Conservation (phyloP, 495 filamentous ascomycete species). For the Aspergillus avenaceus region DNA sequence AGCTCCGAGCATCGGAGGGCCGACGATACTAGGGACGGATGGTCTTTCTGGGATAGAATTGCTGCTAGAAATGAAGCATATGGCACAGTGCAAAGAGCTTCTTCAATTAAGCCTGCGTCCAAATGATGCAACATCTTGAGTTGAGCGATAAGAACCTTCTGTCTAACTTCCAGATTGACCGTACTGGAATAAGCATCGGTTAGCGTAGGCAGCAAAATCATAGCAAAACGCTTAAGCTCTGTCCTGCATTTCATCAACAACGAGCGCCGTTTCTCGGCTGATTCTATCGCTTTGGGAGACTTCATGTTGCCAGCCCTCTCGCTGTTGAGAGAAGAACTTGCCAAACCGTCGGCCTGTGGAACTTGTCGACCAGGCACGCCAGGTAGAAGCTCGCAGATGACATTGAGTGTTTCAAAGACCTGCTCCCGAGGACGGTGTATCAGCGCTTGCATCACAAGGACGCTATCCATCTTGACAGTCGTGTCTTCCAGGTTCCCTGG, state of each 20-base stretch:
- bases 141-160: constrained; percentile 92
- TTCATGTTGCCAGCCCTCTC: constrained; percentile 30
- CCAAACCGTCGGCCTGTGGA: constrained; percentile 48
- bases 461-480: constrained; percentile 88
- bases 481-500: constrained; percentile 75
- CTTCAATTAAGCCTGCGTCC: constrained; percentile 75
- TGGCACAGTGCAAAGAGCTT: constrained; percentile 82
- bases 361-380: constrained; percentile 31
- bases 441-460: constrained; percentile 97
- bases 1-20: constrained; percentile 87
- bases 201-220: constrained; percentile 92
- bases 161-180: constrained; percentile 94
- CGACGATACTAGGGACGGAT: constrained; percentile 77
- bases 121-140: constrained; percentile 98
- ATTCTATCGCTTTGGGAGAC: constrained; percentile 48
- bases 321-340: constrained; percentile 44
- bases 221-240: constrained; percentile 85
- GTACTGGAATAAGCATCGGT: constrained; percentile 98
- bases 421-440: constrained; percentile 97
- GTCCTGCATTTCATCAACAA: constrained; percentile 75
- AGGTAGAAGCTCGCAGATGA: constrained; percentile 94
- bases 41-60: constrained; percentile 94
- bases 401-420: constrained; percentile 94
- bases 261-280: constrained; percentile 73
- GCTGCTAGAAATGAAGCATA: constrained; percentile 97